Conservation (phyloP, 2,329 filamentous ascomycete genomes). For the Acrodontium crateriforme region DNA sequence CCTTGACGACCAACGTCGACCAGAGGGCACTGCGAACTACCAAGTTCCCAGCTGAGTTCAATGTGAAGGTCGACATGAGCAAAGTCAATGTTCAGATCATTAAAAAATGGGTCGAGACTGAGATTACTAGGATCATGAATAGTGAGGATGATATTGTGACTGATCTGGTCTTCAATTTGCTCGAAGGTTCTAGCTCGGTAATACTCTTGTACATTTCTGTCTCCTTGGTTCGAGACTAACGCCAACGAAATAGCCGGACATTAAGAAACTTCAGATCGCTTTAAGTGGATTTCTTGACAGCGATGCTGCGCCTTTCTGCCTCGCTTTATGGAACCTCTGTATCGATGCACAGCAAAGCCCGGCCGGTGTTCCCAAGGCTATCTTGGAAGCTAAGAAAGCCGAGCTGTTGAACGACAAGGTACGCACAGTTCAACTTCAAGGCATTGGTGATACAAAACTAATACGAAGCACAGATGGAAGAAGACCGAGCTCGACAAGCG, state of each 20-base stretch:
- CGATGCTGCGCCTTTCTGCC: slow-evolving; percentile 77
- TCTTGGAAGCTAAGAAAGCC: slow-evolving; percentile 89
- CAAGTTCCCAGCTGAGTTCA: slow-evolving; percentile 89
- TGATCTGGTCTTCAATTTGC: slow-evolving; percentile 58
- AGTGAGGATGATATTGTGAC: slow-evolving; percentile 93
- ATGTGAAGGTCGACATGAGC: slow-evolving; percentile 87
- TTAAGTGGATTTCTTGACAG: slow-evolving; percentile 92
- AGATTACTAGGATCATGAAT: slow-evolving; percentile 76
- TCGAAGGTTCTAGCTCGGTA: slow-evolving; percentile 66
- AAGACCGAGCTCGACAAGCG: slow-evolving; percentile 1
- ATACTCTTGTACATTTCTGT: slow-evolving; percentile 23
- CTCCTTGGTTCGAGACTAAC: slow-evolving; percentile 6
- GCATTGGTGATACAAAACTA: neutral
- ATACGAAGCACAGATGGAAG: slow-evolving; percentile 1
- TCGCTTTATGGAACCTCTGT: slow-evolving; percentile 83
- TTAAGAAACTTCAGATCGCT: slow-evolving; percentile 88
- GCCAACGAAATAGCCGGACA: slow-evolving; percentile 57
- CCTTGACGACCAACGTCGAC: slow-evolving; percentile 57
- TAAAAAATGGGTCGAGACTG: slow-evolving; percentile 96
- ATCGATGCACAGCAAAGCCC: slow-evolving; percentile 79
- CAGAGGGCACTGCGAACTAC: slow-evolving; percentile 80
- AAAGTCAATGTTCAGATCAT: slow-evolving; percentile 97
- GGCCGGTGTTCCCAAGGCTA: slow-evolving; percentile 83
- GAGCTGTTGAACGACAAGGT: slow-evolving; percentile 95
- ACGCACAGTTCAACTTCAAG: slow-evolving; percentile 7